Base-by-base conservation (phyloP, 2,329 filamentous ascomycete species). In the Paecilomyces formosus region DNA sequence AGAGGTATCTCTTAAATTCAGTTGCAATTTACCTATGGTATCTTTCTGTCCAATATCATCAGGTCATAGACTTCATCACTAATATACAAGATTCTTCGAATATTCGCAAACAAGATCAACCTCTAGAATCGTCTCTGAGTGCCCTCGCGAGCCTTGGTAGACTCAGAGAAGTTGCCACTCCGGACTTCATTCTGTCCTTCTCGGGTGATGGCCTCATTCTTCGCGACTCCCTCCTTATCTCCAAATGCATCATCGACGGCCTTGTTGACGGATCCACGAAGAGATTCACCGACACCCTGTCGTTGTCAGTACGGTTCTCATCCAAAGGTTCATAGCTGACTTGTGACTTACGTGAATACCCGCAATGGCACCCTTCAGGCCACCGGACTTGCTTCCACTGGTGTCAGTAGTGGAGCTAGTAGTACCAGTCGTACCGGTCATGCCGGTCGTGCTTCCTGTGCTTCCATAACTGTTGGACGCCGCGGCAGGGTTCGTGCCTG, bases 281-380 rank as follows among this genome's bases (percentile, higher is more conserved):
- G 62, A 3, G 70, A 70, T 60, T 78, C 76, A 5, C 76, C 76
- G 18, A 68, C 67, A 7, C 75, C 75, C 73, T 77, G 62, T 53
- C 39, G 62, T 21, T 24, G 15, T 35, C 33, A 26, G 15, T 53
- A 35, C 53, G 13, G 15, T 57, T 57, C 28, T 22, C 2, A 1
- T 54, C 26, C 18, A 33, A 18, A 31, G 7, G 45, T 9, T 26
- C 13, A 55, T 24, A 22, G 26, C 7, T 21, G 53, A 11, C 33
- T 5, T 2, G 21, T 21, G 51, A 69, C 73, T 66, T 63, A 75
- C 74, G 60, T 75, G 73, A 58, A 74, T 59, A 5, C 69, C 68
- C 21, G 74, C 72, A 12, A 66, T 61, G 26, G 65, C 58, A 7
- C 66, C 67, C 56, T 66, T 69, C 1, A 71, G 61, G 3, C 67